Conservation (phyloP, 2,329 filamentous ascomycete species). For the Aaosphaeria pasadenensis region DNA sequence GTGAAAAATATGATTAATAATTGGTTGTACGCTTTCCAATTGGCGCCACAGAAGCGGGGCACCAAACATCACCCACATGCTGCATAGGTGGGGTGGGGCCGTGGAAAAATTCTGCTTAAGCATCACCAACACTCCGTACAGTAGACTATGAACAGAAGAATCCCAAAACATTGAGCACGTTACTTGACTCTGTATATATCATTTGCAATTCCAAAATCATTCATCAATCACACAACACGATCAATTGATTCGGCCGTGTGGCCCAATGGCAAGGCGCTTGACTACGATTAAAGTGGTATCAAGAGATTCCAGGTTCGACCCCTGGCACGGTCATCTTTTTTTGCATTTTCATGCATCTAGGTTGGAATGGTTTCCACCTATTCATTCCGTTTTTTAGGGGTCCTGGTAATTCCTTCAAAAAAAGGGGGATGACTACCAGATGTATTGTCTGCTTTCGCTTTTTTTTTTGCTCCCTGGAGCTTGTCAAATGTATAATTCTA, state of each 20-base stretch:
- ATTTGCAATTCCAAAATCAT: background rate
- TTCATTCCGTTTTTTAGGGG: too few relatives aligned
- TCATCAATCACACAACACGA: background rate
- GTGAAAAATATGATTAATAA: background rate
- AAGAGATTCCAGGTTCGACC: slow-evolving; percentile 7
- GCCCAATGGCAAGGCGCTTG: slow-evolving; percentile 59
- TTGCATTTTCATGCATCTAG: background rate
- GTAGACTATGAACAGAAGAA: background rate
- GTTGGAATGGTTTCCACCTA: too few relatives aligned
- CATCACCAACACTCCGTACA: background rate
- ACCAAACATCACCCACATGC: background rate
- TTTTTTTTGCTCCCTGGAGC: too few relatives aligned
- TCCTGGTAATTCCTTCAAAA: too few relatives aligned
- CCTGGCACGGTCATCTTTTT: background rate
- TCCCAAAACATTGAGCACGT: background rate
- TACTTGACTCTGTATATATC: background rate
- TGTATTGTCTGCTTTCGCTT: too few relatives aligned
- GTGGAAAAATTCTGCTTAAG: background rate
- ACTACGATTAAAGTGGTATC: slow-evolving; percentile 43
- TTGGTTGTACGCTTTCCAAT: background rate
- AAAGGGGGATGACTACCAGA: too few relatives aligned
- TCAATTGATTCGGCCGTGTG: slow-evolving; percentile 26
- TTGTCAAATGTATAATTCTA: too few relatives aligned
- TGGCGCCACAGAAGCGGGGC: background rate
- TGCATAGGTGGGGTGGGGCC: background rate